These are phyloP conservation scores for Paecilomyces variotii DNA, from an alignment of 2,329 filamentous ascomycete genomes.

Conservation along the genomic window DNA sequence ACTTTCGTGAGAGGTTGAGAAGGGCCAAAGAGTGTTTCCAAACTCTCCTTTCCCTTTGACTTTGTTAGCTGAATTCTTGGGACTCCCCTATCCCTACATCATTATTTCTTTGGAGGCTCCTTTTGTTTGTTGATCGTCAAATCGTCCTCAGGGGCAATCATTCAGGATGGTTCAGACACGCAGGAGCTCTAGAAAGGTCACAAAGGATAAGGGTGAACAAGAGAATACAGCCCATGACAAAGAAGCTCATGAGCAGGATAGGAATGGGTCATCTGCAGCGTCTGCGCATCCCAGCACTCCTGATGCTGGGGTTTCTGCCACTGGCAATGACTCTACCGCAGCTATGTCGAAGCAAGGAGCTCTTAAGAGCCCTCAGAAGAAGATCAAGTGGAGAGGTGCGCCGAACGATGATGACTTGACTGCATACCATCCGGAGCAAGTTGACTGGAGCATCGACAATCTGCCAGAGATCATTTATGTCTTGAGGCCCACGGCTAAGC, in stretches of 20 bases:
- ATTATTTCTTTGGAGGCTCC: not conserved
- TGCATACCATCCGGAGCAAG: constrained; percentile 9
- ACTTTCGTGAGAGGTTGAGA: not conserved
- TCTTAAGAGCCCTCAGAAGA: not conserved
- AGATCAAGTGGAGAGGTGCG: not conserved
- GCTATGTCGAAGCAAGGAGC: not conserved
- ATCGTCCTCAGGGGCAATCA: not conserved
- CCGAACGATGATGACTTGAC: constrained; percentile 4
- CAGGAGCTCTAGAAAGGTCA: not conserved
- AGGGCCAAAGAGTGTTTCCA: not conserved
- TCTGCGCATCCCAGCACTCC: not conserved
- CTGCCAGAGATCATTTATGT: constrained; percentile 20
- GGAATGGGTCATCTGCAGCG: not conserved
- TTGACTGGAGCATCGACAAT: constrained; percentile 14
- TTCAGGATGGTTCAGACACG: not conserved
- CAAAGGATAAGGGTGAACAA: not conserved
- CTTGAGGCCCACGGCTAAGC: constrained; percentile 6
- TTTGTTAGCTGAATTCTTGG: no score
- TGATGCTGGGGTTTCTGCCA: not conserved
- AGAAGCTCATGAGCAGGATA: not conserved
- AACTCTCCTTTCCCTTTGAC: not conserved
- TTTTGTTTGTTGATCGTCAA: not conserved
- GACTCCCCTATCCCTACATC: not conserved
- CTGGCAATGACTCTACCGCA: not conserved
- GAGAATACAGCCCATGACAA: not conserved